A percentile compares a stretch with the other conserved stretches of the same genome.
These are phyloP conservation scores for Pichia sp. DNA, from an alignment of 1,139 yeast species.

Conservation along the genomic window DNA sequence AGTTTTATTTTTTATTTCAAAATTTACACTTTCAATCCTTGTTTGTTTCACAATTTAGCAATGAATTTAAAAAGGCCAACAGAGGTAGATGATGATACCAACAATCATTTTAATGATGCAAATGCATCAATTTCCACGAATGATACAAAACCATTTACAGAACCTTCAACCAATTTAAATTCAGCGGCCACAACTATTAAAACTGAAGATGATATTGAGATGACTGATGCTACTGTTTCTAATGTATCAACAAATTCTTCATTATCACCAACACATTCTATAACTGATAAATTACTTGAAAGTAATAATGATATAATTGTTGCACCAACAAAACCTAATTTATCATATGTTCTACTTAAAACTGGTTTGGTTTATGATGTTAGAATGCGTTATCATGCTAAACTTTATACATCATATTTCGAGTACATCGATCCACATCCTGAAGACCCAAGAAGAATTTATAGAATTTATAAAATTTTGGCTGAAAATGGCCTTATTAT, in stretches of 20 bases:
- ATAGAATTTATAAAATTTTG: conserved; percentile 82
- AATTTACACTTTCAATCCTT: background rate
- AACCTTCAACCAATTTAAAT: background rate
- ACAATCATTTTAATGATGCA: background rate
- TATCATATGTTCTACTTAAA: conserved; percentile 64
- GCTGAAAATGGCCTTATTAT: conserved; percentile 90
- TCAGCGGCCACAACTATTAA: background rate
- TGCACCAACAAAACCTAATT: conserved; percentile 37
- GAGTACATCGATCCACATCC: conserved; percentile 99
- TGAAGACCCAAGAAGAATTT: conserved; percentile 95
- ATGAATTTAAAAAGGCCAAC: background rate
- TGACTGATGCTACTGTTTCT: conserved; percentile 1
- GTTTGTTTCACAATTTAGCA: background rate
- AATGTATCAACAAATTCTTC: background rate
- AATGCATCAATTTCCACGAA: background rate
- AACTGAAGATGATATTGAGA: conserved; percentile 6
- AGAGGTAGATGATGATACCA: background rate
- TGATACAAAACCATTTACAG: background rate
- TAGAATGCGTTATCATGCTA: conserved; percentile 95
- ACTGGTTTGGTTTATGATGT: conserved; percentile 96
- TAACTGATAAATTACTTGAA: background rate
- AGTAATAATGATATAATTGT: conserved; percentile 7
- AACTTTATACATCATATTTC: conserved; percentile 82
- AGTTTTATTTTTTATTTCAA: background rate
- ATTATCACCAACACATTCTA: background rate